Evolutionary conservation across 2,329 filamentous ascomycete species (phyloP).

Genomic region (Pseudocercospora musae): DNA sequence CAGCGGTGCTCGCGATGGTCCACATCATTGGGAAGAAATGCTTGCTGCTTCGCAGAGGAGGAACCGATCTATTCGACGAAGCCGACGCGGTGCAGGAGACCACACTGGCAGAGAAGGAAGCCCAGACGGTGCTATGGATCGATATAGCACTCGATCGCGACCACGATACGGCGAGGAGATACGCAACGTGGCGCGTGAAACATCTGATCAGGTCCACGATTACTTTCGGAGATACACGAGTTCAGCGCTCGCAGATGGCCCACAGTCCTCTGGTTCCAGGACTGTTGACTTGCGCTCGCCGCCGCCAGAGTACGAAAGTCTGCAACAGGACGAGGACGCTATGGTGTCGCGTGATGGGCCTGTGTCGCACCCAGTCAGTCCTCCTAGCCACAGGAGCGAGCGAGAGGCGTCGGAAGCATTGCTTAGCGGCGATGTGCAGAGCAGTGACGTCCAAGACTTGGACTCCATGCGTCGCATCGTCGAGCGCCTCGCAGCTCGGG

Average conservation of each 20-base stretch:
- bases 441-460: conserved; percentile 40
- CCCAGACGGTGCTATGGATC: not conserved
- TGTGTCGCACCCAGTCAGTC: conserved; percentile 27
- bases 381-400: conserved; percentile 24
- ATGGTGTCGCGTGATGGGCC: conserved; percentile 27
- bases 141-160: not conserved
- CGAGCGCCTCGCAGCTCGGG: conserved; percentile 63
- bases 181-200: conserved; percentile 17
- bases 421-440: conserved; percentile 16
- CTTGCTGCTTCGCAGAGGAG: conserved; percentile 4
- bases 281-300: conserved; percentile 14
- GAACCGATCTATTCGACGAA: not conserved
- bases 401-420: conserved; percentile 25
- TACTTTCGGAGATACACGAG: conserved; percentile 26
- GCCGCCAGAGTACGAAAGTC: conserved; percentile 25
- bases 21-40: conserved; percentile 10
- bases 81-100: not conserved
- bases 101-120: not conserved
- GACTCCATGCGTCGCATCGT: conserved; percentile 70
- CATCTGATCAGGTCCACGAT: conserved; percentile 21
- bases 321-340: conserved; percentile 20
- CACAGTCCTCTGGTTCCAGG: conserved; percentile 1
- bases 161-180: conserved; percentile 15
- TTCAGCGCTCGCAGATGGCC: conserved; percentile 8
- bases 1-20: conserved; percentile 7